A percentile compares a stretch with the other conserved stretches of the same genome.
These are phyloP conservation scores for Cladosporium sp. DNA, from an alignment of 2,329 filamentous ascomycete species.

Conservation along the genomic window DNA sequence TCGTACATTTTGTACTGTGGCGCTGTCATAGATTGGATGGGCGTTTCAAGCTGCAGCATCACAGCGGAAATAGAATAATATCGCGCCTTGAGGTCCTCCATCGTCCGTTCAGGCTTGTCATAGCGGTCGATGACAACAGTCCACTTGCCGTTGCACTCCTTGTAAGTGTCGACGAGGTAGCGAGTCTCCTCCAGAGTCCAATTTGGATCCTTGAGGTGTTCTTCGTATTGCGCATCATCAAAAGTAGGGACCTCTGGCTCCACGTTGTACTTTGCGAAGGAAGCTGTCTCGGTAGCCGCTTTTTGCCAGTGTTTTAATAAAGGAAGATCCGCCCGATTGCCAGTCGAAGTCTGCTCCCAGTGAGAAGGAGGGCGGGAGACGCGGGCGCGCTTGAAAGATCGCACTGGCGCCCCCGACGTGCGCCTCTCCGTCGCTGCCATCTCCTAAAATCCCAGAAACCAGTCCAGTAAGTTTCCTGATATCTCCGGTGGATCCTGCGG, in stretches of 20 bases:
- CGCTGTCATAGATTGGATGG: conserved; percentile 80
- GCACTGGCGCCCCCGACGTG: conserved; percentile 8
- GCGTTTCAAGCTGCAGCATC: conserved; percentile 75
- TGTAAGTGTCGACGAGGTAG: conserved; percentile 72
- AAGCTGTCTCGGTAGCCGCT: conserved; percentile 4
- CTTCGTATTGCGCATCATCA: conserved; percentile 79
- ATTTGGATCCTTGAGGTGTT: conserved; percentile 66
- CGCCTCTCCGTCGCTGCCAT: conserved; percentile 12
- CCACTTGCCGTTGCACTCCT: conserved; percentile 84
- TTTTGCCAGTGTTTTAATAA: conserved; percentile 14
- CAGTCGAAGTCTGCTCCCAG: conserved; percentile 11
- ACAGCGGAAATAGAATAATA: conserved; percentile 85
- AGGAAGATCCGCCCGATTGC: conserved; percentile 8
- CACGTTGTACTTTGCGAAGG: conserved; percentile 84
- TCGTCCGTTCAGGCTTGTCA: conserved; percentile 50
- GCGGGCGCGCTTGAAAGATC: conserved; percentile 13
- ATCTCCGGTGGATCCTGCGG: neutral
- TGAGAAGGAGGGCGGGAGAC: conserved; percentile 14
- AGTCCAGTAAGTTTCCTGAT: neutral
- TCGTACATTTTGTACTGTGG: conserved; percentile 80
- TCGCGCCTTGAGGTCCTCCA: conserved; percentile 87
- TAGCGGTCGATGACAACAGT: conserved; percentile 89
- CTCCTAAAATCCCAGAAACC: neutral
- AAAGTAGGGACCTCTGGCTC: conserved; percentile 74
- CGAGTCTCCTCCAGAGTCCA: conserved; percentile 95